A percentile compares a stretch with the other conserved stretches of the same genome.
phyloP scores from a whole-genome alignment of 2,329 filamentous ascomycete genomes.

The Sporothrix brunneoviolacea region DNA sequence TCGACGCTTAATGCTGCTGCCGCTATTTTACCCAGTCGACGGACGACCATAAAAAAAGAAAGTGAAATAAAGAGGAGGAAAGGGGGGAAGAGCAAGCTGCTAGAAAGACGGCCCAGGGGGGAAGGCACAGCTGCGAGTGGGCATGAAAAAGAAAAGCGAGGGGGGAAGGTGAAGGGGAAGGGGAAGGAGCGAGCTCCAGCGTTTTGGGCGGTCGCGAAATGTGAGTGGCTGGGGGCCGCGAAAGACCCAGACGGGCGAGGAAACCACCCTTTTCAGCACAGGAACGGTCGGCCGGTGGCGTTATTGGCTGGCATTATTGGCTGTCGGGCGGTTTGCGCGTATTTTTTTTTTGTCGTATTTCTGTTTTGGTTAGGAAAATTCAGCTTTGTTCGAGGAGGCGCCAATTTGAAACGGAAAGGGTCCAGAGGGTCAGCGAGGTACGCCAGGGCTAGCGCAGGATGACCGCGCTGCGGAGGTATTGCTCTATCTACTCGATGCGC shows the following conservation, averaged over 20 bases:
- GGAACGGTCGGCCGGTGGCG: constrained; percentile 4
- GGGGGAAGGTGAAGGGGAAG: neutral
- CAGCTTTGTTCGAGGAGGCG: too few species aligned
- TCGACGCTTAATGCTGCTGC: too few species aligned
- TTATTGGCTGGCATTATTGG: constrained; percentile 7
- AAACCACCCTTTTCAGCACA: neutral
- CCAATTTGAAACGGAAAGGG: neutral
- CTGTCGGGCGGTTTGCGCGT: neutral
- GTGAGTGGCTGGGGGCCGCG: constrained; percentile 2
- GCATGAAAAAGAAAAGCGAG: neutral
- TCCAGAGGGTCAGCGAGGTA: neutral
- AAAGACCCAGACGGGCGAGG: neutral
- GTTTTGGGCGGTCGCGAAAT: constrained; percentile 5
- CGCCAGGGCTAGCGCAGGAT: neutral
- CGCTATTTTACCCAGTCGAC: too few species aligned
- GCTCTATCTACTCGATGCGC: too few species aligned
- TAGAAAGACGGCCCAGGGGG: too few species aligned
- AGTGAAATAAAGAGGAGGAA: too few species aligned
- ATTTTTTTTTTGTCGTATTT: neutral
- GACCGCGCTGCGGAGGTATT: too few species aligned
- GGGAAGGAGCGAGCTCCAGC: neutral
- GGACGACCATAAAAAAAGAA: too few species aligned
- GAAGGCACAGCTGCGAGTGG: too few species aligned
- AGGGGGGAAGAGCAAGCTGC: too few species aligned
- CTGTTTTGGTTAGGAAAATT: neutral